Percentiles rank a stretch among this genome's conserved stretches.
phyloP scores from a whole-genome alignment of 352 stramenopile genomes.

The Phytophthora chlamydospora region DNA sequence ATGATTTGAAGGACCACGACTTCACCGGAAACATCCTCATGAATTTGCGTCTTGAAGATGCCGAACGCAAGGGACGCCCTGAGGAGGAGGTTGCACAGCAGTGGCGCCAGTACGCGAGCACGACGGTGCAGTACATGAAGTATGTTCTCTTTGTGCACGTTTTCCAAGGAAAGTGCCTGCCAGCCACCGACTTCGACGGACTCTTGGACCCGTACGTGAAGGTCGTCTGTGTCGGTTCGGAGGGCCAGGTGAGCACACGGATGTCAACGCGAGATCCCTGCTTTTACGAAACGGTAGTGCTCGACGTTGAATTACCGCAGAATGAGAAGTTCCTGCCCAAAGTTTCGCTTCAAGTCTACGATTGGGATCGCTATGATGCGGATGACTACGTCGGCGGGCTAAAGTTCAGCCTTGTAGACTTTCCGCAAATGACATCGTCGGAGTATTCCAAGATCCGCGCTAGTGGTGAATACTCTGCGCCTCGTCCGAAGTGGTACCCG shows the following conservation, averaged over 20 bases:
- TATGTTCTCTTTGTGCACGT: slow-evolving; percentile 87
- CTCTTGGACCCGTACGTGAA: slow-evolving; percentile 86
- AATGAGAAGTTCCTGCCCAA: slow-evolving; percentile 68
- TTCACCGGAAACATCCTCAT: slow-evolving; percentile 86
- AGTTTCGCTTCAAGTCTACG: slow-evolving; percentile 76
- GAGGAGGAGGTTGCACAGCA: slow-evolving; percentile 51
- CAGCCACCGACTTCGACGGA: slow-evolving; percentile 76
- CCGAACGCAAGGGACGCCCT: slow-evolving; percentile 19
- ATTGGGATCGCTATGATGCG: slow-evolving; percentile 75
- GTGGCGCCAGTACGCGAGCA: slow-evolving; percentile 63
- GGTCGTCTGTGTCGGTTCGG: slow-evolving; percentile 77
- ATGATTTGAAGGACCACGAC: slow-evolving; percentile 83
- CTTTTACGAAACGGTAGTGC: slow-evolving; percentile 84
- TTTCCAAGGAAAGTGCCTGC: slow-evolving; percentile 78
- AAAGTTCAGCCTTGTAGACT: slow-evolving; percentile 65
- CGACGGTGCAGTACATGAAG: slow-evolving; percentile 69
- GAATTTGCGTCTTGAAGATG: slow-evolving; percentile 66
- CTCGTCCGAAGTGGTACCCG: slow-evolving; percentile 74
- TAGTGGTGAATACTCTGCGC: slow-evolving; percentile 58
- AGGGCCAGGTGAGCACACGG: slow-evolving; percentile 63
- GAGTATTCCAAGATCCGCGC: slow-evolving; percentile 60
- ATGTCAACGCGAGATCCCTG: slow-evolving; percentile 77
- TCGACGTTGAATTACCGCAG: slow-evolving; percentile 81
- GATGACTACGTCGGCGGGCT: slow-evolving; percentile 76
- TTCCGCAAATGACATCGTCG: slow-evolving; percentile 60